phyloP scores from a whole-genome alignment of 1,284 basidiomycete species.

The Agaricales sp. region DNA sequence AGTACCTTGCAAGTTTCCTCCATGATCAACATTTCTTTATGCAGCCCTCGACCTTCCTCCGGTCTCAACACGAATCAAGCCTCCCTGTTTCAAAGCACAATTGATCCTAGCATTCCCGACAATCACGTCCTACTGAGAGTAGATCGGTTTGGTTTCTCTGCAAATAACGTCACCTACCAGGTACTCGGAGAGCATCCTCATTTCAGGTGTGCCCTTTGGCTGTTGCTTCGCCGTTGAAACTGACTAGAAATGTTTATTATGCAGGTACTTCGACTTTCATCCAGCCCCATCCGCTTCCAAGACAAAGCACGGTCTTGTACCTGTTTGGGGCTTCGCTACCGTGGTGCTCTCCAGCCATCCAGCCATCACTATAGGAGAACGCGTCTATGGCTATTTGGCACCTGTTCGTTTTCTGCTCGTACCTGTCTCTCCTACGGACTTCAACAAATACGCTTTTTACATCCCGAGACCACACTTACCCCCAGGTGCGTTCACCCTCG shows the following conservation, averaged over 20 bases:
- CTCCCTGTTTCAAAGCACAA: conserved; percentile 17
- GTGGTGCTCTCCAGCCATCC: conserved; percentile 36
- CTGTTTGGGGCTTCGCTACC: conserved; percentile 59
- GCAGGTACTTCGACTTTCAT: conserved; percentile 59
- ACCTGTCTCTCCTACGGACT: conserved; percentile 34
- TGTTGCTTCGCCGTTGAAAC: background rate
- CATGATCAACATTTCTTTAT: conserved; percentile 12
- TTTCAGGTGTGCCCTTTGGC: conserved; percentile 31
- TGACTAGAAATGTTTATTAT: background rate
- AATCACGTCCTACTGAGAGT: conserved; percentile 46
- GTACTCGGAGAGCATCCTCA: conserved; percentile 50
- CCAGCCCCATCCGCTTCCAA: conserved; percentile 25
- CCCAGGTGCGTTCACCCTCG: conserved; percentile 26
- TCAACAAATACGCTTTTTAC: conserved; percentile 42
- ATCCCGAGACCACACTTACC: conserved; percentile 48
- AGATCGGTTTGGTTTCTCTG: conserved; percentile 54
- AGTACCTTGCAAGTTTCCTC: background rate
- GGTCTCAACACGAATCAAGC: conserved; percentile 7
- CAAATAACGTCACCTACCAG: conserved; percentile 55
- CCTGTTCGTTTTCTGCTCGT: conserved; percentile 45
- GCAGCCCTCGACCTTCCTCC: conserved; percentile 13
- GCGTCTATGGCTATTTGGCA: conserved; percentile 54
- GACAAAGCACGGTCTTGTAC: conserved; percentile 44
- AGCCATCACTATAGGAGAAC: conserved; percentile 38
- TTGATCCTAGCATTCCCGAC: conserved; percentile 21